Evolutionary conservation across 169 alveolate species (phyloP).

Genomic region (Perkinsus marinus): DNA sequence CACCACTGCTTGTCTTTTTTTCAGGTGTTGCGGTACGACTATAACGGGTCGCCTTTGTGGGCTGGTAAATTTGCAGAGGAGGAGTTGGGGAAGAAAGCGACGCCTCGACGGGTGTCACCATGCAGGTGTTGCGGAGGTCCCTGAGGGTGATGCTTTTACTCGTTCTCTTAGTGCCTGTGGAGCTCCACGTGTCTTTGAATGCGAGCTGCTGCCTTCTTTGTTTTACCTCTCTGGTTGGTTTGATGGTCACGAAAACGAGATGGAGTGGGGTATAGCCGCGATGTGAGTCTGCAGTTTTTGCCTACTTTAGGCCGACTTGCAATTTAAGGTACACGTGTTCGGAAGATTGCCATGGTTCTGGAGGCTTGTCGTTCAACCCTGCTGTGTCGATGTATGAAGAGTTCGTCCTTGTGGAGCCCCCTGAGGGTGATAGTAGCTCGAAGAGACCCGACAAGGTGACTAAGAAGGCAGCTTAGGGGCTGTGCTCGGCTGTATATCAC

Average conservation of each 20-base stretch:
- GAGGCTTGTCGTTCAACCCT: neutral
- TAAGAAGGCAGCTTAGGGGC: neutral
- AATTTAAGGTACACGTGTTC: neutral
- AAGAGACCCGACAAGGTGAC: neutral
- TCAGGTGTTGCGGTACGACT: neutral
- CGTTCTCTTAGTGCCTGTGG: neutral
- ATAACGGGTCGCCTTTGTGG: neutral
- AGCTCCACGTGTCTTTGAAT: neutral
- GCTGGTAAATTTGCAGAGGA: neutral
- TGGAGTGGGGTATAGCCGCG: neutral
- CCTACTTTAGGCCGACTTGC: neutral
- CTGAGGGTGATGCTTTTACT: no score
- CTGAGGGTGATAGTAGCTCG: neutral
- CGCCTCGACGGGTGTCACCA: no score
- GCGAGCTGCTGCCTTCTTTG: neutral
- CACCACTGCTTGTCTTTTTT: neutral
- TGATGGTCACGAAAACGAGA: neutral
- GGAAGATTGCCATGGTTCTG: neutral
- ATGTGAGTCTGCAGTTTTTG: neutral
- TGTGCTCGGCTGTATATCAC: neutral
- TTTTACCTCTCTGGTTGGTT: neutral
- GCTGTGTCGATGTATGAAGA: neutral
- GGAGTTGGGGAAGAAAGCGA: neutral
- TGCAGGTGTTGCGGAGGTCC: no score
- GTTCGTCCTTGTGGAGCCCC: neutral